Base-by-base conservation (phyloP, 1,284 basidiomycete species). In the Amylostereum areolatum region DNA sequence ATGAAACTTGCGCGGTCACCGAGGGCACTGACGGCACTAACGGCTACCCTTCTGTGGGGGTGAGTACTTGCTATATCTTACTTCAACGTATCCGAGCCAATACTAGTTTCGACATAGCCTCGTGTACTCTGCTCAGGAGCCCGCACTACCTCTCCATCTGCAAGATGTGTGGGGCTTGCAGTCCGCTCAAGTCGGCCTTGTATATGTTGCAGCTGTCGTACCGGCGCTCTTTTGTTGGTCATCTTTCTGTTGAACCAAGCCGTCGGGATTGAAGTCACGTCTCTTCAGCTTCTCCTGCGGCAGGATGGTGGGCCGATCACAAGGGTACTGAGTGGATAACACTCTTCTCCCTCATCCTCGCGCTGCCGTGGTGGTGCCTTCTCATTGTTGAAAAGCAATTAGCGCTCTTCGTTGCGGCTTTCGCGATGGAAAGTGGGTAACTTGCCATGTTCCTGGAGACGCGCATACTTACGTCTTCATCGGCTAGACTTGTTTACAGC, bases 201-300 rank as follows among this genome's bases (percentile, higher is more conserved):
- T 89, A 11, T 88, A 84, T 60, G 70, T 91, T 44, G 85, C 80
- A 7, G 77, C 78, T n/a, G 77, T 85, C 25, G 66, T 85, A 6
- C 88, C 88, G 1, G 80, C 81, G 0, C 58, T 88, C 10, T 66
- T 85, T 48, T 83, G 85, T 85, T 56, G 49, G 75, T 62, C 3
- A n/a, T 37, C 34, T 28, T 37, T 45, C 27, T 29, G 28, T 34
- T 28, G 25, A 9, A 4, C 7, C 25, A 31, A 43, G 31, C 3
- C 5, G 10, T 42, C 43, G 25, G 11, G 18, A 18, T 18, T 35
- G 39, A 24, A 39, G 29, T 45, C 8, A n/a, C 24, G 49, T 12
- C 24, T 12, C 60, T 47, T 58, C 5, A 84, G 82, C 84, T 2
- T 77, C 80, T 2, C 77, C 82, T 0, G 36, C 89, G 2, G 66